Conservation (phyloP, 164 flowering plant species). For the Vitis amurensis region DNA sequence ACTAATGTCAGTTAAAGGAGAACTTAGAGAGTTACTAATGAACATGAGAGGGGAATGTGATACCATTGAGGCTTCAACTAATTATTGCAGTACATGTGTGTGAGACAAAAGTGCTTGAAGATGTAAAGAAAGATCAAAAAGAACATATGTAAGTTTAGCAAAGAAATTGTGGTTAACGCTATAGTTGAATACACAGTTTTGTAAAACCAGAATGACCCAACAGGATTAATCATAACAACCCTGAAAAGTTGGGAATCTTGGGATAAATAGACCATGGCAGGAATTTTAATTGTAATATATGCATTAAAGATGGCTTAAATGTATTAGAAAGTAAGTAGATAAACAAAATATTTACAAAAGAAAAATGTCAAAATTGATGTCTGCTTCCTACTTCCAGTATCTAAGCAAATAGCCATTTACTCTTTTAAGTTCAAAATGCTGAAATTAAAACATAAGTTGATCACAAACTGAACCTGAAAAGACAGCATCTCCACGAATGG, state of each 20-base stretch:
- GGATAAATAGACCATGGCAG: neutral
- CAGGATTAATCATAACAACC: neutral
- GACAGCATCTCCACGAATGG: constrained; percentile 68
- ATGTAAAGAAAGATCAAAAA: neutral
- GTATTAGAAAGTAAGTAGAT: neutral
- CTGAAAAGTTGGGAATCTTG: neutral
- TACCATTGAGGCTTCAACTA: neutral
- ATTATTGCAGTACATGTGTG: neutral
- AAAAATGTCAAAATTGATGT: neutral
- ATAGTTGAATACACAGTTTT: neutral
- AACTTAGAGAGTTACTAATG: too few relatives aligned
- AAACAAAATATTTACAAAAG: neutral
- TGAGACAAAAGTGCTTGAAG: neutral
- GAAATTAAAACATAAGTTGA: neutral
- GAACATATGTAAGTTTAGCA: neutral
- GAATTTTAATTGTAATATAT: neutral
- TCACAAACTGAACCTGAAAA: constrained; percentile 59
- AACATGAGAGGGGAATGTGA: neutral
- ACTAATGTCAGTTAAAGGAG: too few relatives aligned
- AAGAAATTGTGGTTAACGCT: neutral
- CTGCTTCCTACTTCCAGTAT: neutral
- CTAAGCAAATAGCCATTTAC: neutral
- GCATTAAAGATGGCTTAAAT: too few relatives aligned
- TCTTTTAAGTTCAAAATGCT: neutral
- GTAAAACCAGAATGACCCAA: neutral